Base-by-base conservation (phyloP, 495 filamentous ascomycete genomes). In the Poronia punctata region DNA sequence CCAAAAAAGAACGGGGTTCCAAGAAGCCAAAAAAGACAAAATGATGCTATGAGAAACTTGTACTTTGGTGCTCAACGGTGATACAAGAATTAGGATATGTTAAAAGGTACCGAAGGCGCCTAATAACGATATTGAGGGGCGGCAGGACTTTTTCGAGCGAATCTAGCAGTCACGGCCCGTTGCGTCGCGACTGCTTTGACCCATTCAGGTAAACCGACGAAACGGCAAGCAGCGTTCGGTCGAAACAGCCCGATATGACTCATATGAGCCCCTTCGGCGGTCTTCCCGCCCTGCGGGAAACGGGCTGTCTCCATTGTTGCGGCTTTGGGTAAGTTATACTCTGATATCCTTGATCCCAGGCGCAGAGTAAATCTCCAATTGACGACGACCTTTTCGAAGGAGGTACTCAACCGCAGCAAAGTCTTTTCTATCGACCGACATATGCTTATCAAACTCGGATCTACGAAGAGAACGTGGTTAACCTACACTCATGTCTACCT, bases 341-440 rank as follows among this genome's bases (percentile, higher is more conserved):
- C 62, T 53, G 45, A 98, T 84, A 60, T 94, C 86, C 54, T 78
- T 87, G 56, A 96, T 86, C 2, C 83, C 84, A 16, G 88, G 80
- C 5, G 80, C 76, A 12, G 82, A 78, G 63, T 93, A 97, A 40
- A 81, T 76, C 37, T 95, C 88, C 17, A 98, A 64, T 61, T 97
- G 88, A 37, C 85, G 76, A 21, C 78, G 72, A 26, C 92, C 92
- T 56, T 84, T 89, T 31, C 90, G 76, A 21, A 98, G 56, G 3
- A 96, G 67, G 64, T 85, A 93, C 61, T 98, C 92, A 43, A 98
- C 81, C 2, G 88, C 76, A 29, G 65, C 64, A 61, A 97, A 97
- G 57, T 97, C 88, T 57, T 84, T 90, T 64, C 86, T 95, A 61
- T 82, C 80, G 24, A 96, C 54, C 15, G 57, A 54, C 2, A 78